phyloP scores from a whole-genome alignment of 352 stramenopile genomes.

The Globisporangium splendens region DNA sequence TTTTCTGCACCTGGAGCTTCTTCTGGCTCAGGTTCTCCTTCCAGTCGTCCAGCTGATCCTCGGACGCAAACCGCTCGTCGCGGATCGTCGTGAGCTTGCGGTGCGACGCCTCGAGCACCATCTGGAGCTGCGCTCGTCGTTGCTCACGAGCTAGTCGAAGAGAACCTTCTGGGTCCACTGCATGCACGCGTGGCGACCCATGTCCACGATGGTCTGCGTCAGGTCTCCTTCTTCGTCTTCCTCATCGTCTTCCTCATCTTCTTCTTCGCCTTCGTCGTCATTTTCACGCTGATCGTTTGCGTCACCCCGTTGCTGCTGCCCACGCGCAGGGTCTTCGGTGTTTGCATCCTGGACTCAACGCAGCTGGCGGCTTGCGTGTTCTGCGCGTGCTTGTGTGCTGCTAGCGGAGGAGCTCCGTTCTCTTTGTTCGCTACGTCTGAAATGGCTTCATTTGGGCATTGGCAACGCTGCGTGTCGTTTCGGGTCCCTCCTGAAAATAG shows the following conservation, averaged over 20 bases:
- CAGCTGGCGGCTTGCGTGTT: no score
- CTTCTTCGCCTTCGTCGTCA: constrained; percentile 31
- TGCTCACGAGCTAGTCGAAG: constrained; percentile 73
- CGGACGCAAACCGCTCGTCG: constrained; percentile 61
- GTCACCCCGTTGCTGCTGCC: not conserved
- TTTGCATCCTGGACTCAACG: no score
- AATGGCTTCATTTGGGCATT: no score
- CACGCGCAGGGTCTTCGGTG: not conserved
- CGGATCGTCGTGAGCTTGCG: constrained; percentile 61
- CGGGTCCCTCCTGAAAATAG: no score
- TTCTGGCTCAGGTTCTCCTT: constrained; percentile 62
- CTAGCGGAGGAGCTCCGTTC: no score
- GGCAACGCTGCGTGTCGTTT: no score
- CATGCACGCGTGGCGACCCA: constrained; percentile 74
- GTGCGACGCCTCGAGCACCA: constrained; percentile 83
- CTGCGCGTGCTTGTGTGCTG: no score
- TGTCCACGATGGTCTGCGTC: constrained; percentile 83
- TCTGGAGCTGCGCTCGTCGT: constrained; percentile 84
- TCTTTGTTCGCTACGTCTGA: no score
- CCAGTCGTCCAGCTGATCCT: constrained; percentile 72
- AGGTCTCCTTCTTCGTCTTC: constrained; percentile 58
- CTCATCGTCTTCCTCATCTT: constrained; percentile 44
- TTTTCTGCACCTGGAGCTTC: constrained; percentile 57
- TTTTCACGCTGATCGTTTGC: constrained; percentile 20
- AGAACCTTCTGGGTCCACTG: constrained; percentile 84